Base-by-base conservation (phyloP, 495 filamentous ascomycete genomes). In the Talaromyces thailandensis region DNA sequence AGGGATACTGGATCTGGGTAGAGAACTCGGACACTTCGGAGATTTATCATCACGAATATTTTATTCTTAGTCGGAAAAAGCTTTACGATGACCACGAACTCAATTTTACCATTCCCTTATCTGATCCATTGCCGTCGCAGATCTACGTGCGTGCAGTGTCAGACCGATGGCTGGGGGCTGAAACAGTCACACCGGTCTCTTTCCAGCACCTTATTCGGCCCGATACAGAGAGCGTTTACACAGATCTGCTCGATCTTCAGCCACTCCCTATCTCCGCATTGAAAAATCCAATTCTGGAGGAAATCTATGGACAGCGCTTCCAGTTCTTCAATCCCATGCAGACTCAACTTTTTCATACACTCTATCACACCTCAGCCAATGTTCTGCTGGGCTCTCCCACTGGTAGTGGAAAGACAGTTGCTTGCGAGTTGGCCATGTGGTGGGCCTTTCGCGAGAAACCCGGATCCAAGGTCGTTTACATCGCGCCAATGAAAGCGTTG, bases 321-420 rank as follows among this genome's bases (percentile, higher is more conserved):
- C 85, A 90, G 62, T 98, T 85, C 76, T 99, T 99, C 80, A 99
- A 99, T 71, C 93, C 95, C 0, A 96, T 99, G 94, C 94, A 99
- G 70, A 96, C 95, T 3, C 94, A 99, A 70, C 88, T 98, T 35
- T 99, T 99, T 72, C 95, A 98, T 67, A 88, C 89, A 50, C 82
- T 98, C 12, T 98, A 98, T 60, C 91, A 98, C 70, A 94, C 93
- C 0, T 72, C 87, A 29, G 86, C 88, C 40, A 99, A 99, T 68
- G 93, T 98, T 7, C 79, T 99, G 4, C 84, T 99, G 6, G 94
- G 94, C n/a, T 97, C 94, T 14, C 94, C 94, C 6, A 99, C 94
- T 6, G 94, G 94, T 56, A 94, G 90, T 78, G 94, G 94, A 61
- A 99, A 99, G 77, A 99, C 94, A 2, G 86, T 99, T 31, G 94